Base-by-base conservation (phyloP, 441 rosid species). In the Rhodomyrtus psidioides region DNA sequence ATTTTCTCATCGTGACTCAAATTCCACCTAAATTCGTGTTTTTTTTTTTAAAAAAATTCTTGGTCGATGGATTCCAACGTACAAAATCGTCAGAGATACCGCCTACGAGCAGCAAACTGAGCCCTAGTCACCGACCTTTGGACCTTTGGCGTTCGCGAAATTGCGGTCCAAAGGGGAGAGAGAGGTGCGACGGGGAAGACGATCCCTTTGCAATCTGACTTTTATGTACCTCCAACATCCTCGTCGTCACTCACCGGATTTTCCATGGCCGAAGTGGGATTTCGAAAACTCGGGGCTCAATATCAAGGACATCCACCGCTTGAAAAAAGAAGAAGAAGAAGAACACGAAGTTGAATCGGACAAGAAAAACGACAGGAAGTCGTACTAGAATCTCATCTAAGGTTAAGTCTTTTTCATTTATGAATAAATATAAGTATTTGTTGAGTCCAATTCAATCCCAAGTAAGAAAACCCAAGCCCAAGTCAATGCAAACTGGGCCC, bases 101-200 rank as follows among this genome's bases (percentile, higher is more conserved):
- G 28, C 54, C 15, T 19, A 55, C n/a, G 65, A 58, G 28, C 8
- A 58, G 30, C 1, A 58, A 58, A 58, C 34, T 13, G 9, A 59
- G 70, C 70, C 1, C 0, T 30, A 60, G 6, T 60, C 16, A 60
- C 42, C 23, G 42, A 16, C 5, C 6, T 1, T 60, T 16, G 42
- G 42, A 39, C 8, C 7, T 60, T 1, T 1, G 0, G 23, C 12
- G 1, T 60, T 60, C 0, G 3, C 12, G 2, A 60, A 15, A 60
- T 60, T 60, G 30, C 5, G 12, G 1, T 60, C 74, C 74, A 60
- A 60, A 60, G 42, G 28, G 23, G 6, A 4, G 4, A 21, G 24
- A 62, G 24, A 62, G 16, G 6, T 23, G 4, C 75, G 0, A 30
- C 0, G 6, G 7, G 24, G 12, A 30, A 62, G 44, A 30, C 13